Evolutionary conservation across 2,329 filamentous ascomycete genomes (phyloP).

Genomic region (Paecilomyces niveus): DNA sequence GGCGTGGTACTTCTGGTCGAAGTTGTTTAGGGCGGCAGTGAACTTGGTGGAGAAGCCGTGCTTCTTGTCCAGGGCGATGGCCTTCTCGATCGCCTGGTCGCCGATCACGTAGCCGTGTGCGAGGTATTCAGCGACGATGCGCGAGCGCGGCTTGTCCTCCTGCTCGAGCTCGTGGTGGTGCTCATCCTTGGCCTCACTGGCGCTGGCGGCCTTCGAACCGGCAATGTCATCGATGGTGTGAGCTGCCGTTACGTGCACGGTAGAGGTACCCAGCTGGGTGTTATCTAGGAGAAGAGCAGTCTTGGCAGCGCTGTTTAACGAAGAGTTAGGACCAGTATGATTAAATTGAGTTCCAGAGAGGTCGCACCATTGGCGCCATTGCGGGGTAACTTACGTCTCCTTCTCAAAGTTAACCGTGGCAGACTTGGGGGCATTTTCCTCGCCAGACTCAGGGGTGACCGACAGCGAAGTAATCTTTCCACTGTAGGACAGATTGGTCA

Average conservation of each 20-base stretch:
- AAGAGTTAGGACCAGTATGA: slow-evolving; percentile 1
- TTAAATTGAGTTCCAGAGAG: not conserved
- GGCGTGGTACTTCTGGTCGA: slow-evolving; percentile 82
- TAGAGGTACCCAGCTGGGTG: slow-evolving; percentile 73
- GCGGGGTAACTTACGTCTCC: slow-evolving; percentile 55
- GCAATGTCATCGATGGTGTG: slow-evolving; percentile 58
- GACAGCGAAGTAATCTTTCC: slow-evolving; percentile 86
- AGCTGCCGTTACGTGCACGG: slow-evolving; percentile 72
- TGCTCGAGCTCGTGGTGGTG: slow-evolving; percentile 67
- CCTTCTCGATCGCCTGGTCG: slow-evolving; percentile 68
- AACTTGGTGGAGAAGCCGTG: slow-evolving; percentile 81
- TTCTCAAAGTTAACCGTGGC: slow-evolving; percentile 97
- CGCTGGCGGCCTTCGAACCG: slow-evolving; percentile 52
- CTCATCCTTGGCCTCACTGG: slow-evolving; percentile 47
- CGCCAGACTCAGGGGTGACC: slow-evolving; percentile 54
- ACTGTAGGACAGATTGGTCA: slow-evolving; percentile 39
- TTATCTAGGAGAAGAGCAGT: slow-evolving; percentile 95
- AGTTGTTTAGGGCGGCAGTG: slow-evolving; percentile 63
- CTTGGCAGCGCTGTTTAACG: slow-evolving; percentile 64
- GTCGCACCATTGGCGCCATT: slow-evolving; percentile 3
- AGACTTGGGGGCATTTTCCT: slow-evolving; percentile 60
- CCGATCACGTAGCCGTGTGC: slow-evolving; percentile 87
- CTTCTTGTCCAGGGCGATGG: slow-evolving; percentile 81
- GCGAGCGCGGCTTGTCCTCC: slow-evolving; percentile 91
- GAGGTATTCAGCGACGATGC: slow-evolving; percentile 93